Conservation (phyloP, 2,329 filamentous ascomycete genomes). For the Calonectria leucothoes region DNA sequence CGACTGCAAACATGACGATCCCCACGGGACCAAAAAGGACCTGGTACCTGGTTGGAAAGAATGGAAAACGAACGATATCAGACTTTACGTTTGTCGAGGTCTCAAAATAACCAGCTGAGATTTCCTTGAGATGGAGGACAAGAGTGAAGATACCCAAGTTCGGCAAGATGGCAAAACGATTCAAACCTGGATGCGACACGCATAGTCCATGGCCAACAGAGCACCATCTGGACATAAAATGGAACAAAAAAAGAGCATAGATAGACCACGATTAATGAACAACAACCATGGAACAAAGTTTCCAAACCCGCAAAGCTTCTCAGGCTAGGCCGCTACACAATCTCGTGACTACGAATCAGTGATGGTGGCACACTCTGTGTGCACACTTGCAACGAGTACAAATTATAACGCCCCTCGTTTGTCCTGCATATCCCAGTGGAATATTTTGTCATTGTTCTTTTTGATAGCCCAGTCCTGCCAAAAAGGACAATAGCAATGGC, state of each 20-base stretch:
- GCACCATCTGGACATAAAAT: background rate
- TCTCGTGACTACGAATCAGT: background rate
- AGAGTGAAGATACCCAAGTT: conserved; percentile 13
- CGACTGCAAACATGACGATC: conserved; percentile 8
- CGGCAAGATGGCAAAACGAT: background rate
- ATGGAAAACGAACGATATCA: background rate
- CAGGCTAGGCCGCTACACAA: background rate
- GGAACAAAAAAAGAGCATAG: background rate
- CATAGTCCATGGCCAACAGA: background rate
- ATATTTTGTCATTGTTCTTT: background rate
- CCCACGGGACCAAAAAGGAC: background rate
- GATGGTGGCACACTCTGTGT: background rate
- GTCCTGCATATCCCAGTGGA: background rate
- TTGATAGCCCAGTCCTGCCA: background rate
- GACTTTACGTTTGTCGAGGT: background rate
- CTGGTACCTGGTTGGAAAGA: background rate
- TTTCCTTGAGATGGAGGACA: background rate
- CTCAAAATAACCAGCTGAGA: background rate
- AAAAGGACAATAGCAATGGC: conserved; percentile 17
- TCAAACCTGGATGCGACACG: background rate
- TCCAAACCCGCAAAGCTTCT: conserved; percentile 8
- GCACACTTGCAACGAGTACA: background rate
- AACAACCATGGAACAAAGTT: background rate
- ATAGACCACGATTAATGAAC: conserved; percentile 17
- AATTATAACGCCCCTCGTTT: background rate